Evolutionary conservation across 2,329 filamentous ascomycete species (phyloP).

Genomic region (Ceratocystis papillata): DNA sequence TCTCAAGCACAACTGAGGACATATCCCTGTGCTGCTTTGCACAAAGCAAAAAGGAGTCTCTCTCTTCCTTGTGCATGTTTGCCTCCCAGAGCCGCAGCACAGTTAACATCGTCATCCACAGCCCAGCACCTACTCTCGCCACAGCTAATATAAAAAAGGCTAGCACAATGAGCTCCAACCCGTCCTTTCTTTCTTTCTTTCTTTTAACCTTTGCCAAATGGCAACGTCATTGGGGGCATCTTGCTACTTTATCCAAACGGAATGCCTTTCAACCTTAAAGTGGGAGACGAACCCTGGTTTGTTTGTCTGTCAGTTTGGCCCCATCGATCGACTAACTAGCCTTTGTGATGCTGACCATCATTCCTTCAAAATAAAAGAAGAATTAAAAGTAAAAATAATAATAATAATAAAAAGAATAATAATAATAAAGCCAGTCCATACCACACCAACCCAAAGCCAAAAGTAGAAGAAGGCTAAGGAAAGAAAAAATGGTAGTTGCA

Average conservation of each 20-base stretch:
- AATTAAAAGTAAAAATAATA: neutral
- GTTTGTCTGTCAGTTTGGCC: constrained; percentile 1
- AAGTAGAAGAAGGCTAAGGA: neutral
- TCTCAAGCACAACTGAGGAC: no score
- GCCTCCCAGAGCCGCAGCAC: no score
- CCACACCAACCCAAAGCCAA: neutral
- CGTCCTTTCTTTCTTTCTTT: neutral
- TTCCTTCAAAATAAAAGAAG: neutral
- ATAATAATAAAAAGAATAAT: neutral
- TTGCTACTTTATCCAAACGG: neutral
- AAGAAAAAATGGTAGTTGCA: neutral
- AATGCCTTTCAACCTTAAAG: neutral
- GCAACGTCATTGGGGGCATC: neutral
- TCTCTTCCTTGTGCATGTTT: no score
- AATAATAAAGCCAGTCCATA: neutral
- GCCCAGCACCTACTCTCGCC: no score
- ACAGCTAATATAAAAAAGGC: no score
- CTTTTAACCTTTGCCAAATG: neutral
- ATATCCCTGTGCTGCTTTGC: no score
- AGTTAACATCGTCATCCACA: no score
- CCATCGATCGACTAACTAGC: neutral
- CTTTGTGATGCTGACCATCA: neutral
- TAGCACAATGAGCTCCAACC: no score
- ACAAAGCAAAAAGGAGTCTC: no score
- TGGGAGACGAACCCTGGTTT: neutral